A percentile compares a stretch with the other conserved stretches of the same genome.
Conservation (phyloP, 345 rosid species). For the Tarenaya hassleriana region DNA sequence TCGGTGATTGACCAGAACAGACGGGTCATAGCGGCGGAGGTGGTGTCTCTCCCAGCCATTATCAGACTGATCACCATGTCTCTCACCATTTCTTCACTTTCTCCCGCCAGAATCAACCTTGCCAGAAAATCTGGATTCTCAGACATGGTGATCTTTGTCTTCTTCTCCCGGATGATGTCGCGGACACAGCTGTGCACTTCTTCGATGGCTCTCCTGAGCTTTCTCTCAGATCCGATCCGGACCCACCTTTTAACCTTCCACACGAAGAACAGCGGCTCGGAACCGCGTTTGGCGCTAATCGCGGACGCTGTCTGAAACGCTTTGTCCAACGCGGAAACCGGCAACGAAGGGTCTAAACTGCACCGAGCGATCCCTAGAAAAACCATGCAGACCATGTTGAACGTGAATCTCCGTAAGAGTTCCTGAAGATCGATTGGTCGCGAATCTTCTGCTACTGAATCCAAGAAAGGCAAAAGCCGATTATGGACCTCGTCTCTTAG, state of each 20-base stretch:
- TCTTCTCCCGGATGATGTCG: slow-evolving; percentile 30
- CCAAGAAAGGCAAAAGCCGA: slow-evolving; percentile 41
- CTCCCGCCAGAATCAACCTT: slow-evolving; percentile 35
- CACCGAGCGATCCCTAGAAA: slow-evolving; percentile 45
- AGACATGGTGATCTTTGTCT: slow-evolving; percentile 6
- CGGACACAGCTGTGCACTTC: slow-evolving; percentile 28
- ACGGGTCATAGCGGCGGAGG: slow-evolving; percentile 60
- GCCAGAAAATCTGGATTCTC: slow-evolving; percentile 38
- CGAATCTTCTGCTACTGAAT: slow-evolving; percentile 26
- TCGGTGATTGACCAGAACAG: slow-evolving; percentile 51
- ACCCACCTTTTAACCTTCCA: slow-evolving; percentile 64
- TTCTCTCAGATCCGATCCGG: slow-evolving; percentile 49
- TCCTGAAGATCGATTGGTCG: slow-evolving; percentile 48
- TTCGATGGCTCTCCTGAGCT: slow-evolving; percentile 39
- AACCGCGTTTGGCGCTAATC: slow-evolving; percentile 53
- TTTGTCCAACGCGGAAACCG: slow-evolving; percentile 27
- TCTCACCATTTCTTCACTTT: slow-evolving; percentile 38
- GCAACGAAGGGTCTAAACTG: slow-evolving; percentile 31
- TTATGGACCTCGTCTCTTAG: slow-evolving; percentile 37
- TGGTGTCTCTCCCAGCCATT: slow-evolving; percentile 67
- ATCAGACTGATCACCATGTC: slow-evolving; percentile 55
- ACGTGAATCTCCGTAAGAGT: slow-evolving; percentile 43
- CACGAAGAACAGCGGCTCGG: slow-evolving; percentile 37
- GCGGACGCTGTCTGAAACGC: slow-evolving; percentile 56
- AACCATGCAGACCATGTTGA: slow-evolving; percentile 43